Evolutionary conservation across 768 basidiomycete genomes (phyloP).

Genomic region (Rhodotorula babjevae): DNA sequence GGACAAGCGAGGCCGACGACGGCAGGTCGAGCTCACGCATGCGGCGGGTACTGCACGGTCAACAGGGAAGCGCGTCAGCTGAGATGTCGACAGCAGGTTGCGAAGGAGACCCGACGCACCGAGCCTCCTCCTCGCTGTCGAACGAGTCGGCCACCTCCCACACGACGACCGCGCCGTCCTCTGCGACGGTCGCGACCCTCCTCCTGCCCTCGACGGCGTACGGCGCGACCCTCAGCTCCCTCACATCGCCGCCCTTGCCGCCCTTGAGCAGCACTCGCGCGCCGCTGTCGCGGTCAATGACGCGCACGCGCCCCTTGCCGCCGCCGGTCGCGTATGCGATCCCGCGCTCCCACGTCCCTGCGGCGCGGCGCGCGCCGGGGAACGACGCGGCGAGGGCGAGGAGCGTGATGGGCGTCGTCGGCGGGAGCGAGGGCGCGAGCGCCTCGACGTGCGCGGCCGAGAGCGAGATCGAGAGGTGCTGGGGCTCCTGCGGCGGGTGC

Average conservation of each 20-base stretch:
- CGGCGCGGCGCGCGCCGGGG: not conserved
- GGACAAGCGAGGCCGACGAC: not conserved
- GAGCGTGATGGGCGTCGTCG: constrained; percentile 13
- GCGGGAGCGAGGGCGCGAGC: not conserved
- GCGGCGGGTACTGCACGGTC: not conserved
- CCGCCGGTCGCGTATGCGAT: constrained; percentile 9
- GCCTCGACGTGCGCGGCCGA: not conserved
- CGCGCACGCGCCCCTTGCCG: constrained; percentile 5
- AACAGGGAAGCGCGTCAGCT: too few species aligned
- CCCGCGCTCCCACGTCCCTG: not conserved
- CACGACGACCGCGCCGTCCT: not conserved
- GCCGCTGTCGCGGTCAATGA: constrained; percentile 32
- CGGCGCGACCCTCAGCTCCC: constrained; percentile 3
- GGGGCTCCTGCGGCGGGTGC: not conserved
- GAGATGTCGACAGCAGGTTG: too few species aligned
- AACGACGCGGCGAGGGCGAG: not conserved
- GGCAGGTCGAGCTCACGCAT: not conserved
- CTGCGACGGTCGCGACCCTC: not conserved
- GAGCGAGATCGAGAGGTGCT: constrained; percentile 1
- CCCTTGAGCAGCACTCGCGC: constrained; percentile 17
- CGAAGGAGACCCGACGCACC: not conserved
- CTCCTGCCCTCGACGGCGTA: not conserved
- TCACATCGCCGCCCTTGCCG: not conserved
- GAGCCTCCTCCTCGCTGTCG: not conserved
- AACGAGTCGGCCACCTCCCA: constrained; percentile 1